Evolutionary conservation across 768 basidiomycete genomes (phyloP), one percentile per base, ranked within the genome.

Genomic region (Tephrocybe sp.): DNA sequence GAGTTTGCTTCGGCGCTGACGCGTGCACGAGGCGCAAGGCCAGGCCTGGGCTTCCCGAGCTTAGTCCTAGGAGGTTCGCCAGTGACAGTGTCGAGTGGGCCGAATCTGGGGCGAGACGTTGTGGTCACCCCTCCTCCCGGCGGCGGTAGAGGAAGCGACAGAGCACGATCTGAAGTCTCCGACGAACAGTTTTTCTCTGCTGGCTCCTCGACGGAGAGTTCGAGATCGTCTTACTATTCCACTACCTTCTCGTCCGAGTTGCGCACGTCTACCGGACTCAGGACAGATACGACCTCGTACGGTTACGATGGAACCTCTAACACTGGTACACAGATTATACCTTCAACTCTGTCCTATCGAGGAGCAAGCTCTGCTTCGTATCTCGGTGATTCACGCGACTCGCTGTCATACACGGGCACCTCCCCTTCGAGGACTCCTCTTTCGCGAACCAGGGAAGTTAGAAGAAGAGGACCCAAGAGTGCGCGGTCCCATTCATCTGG

Each of bases 1-100:
- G 74, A 69, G 74, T 65, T 81, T 48, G 84, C 77, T 47, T 82
- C 60, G 53, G 82, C 60, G 53, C 70, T 62, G 66, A 73, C 19
- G 69, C 83, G 62, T 67, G 78, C 58, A 27, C 78, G 49, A 60
- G 77, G 55, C 60, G 76, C 52, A 55, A 69, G 47, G 51, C 75
- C 49, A 57, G 77, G 66, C 31, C 60, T 60, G 16, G 63, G 72
- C 13, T 69, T 74, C 44, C 43, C 57, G 5, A 64, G 73, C 7
- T 48, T 60, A 7, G 61, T 74, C 4, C 71, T 79, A 7, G 79
- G 76, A 30, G 80, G 78, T 1, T 82, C 83, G 5, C 85, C 87
- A 0, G 86, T 87, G n/a, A 87, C 86, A 0, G 72, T 86, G 1
- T 86, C 85, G 0, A 87, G 86, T 58, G 86, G 84, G 1, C 77